Evolutionary conservation across 768 basidiomycete species (phyloP), one percentile per base, ranked within the genome.

Genomic region (Hortiboletus flavorubellus): DNA sequence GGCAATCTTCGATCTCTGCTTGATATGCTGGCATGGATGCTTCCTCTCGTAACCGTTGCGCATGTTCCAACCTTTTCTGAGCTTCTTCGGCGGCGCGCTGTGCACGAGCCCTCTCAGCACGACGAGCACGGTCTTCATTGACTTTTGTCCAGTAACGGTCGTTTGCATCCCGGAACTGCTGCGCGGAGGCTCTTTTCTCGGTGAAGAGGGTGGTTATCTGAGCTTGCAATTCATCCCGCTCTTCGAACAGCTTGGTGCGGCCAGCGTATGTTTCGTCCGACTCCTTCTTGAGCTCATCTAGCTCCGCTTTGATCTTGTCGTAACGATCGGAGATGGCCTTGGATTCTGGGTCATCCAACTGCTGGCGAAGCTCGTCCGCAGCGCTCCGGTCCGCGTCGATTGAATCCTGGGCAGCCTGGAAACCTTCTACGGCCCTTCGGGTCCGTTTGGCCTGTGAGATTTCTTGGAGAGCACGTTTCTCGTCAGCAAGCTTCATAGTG

Each of bases 1-100:
- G 88, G 75, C 94, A 98, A 69, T 98, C 97, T 76, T 98, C 93
- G 64, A 99, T 93, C 69, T 98, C 85, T 50, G 85, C 79, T 65
- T 92, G 91, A 80, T 83, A 98, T 0, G 97, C 97, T 29, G 97
- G 95, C 23, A 80, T 66, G 55, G 86, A 83, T 23, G 97, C 97
- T 68, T 98, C 94, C 56, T 99, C 97, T 49, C 89, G 85, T 45
- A 98, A 70, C 38, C 84, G 86, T 61, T 89, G 82, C 10, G 83
- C 87, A 55, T 87, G 78, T 68, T 93, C 93, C 71, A 86, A 75
- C 69, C 83, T 88, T 77, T 89, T 93, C 65, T 83, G 80, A 31
- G 84, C 79, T 67, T 93, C 93, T 66, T 87, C 86, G 23, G 80
- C 88, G 18, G 80, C 86, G 53, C 85, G 86, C 70, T 91, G 89